Percentiles rank a stretch among this genome's conserved stretches.
phyloP scores from a whole-genome alignment of 441 rosid species.

The Bruguiera hainesii region DNA sequence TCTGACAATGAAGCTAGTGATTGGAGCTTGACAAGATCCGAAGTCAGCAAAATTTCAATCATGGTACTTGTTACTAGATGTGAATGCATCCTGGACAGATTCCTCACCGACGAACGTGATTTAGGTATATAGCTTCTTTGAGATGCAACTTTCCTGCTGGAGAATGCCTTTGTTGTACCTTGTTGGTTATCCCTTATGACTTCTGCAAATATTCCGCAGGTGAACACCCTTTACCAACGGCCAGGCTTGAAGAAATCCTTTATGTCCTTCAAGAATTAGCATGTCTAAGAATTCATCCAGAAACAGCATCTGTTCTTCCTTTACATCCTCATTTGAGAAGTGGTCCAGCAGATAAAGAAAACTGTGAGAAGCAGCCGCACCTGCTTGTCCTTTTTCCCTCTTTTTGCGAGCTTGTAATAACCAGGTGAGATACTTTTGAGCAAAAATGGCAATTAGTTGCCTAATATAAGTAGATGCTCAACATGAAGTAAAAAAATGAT shows the following conservation, averaged over 20 bases:
- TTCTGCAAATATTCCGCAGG: conserved; percentile 40
- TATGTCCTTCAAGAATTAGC: conserved; percentile 68
- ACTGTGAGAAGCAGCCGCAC: conserved; percentile 46
- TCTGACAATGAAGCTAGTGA: conserved; percentile 40
- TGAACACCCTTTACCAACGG: conserved; percentile 57
- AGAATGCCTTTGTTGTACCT: neutral
- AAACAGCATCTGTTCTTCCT: conserved; percentile 71
- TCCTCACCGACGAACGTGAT: conserved; percentile 66
- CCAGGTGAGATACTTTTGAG: conserved; percentile 54
- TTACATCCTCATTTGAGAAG: conserved; percentile 54
- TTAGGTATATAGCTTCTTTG: conserved; percentile 46
- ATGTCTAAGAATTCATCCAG: conserved; percentile 54
- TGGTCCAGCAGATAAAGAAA: conserved; percentile 36
- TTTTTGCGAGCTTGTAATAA: conserved; percentile 73
- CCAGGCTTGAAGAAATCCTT: conserved; percentile 81
- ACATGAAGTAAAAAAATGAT: neutral
- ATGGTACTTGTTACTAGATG: conserved; percentile 68
- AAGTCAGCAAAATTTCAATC: conserved; percentile 78
- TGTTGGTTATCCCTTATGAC: conserved; percentile 16
- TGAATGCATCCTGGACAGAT: conserved; percentile 66
- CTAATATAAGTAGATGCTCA: neutral
- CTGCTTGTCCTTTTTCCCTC: conserved; percentile 84
- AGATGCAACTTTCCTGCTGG: neutral
- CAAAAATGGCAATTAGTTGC: neutral
- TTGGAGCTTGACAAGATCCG: conserved; percentile 65